Base-by-base conservation (phyloP, 345 rosid species). In the Boechera stricta region DNA sequence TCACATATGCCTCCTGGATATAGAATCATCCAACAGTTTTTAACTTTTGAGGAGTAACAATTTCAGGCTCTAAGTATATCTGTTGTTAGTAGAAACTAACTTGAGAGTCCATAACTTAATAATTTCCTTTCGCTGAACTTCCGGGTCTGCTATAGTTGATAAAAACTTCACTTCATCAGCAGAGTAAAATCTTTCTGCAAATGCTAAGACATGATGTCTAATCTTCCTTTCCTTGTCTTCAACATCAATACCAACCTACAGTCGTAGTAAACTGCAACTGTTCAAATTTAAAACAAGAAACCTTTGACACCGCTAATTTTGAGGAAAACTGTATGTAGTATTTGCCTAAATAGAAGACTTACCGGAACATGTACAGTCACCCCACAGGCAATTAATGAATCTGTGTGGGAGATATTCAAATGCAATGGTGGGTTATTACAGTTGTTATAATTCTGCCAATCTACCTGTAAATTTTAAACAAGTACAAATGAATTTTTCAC, bases 31-130 rank as follows among this genome's bases (percentile, higher is more conserved):
- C 58, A 13, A 18, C 10, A 57, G 52, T 67, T 53, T 65, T 65
- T 10, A 77, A 11, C n/a, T 6, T 58, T 39, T 32, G 28, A 39
- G 1, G 53, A 56, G 67, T 29, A 36, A 47, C 38, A 56, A 18
- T 18, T 16, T 33, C 38, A 64, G 54, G 10, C 16, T 64, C 65
- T 18, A 11, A 26, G 47, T 60, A 28, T 31, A 39, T 61, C 0
- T 39, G 41, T 67, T 31, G 11, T 33, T 31, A 0, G 29, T 52
- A 69, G 36, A 47, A 28, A 64, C 74, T 75, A 92, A 97, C 86
- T 95, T 92, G 51, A 92, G 91, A 64, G 96, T 92, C 99, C 98
- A 95, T 51, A 92, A 54, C 80, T 89, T 95, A 3, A 95, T 58
- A 68, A 95, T 87, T 78, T 92, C 96, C 77, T 68, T 87, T 45